These are phyloP conservation scores for Suillus paluster DNA, from an alignment of 768 basidiomycete species.

Conservation along the genomic window DNA sequence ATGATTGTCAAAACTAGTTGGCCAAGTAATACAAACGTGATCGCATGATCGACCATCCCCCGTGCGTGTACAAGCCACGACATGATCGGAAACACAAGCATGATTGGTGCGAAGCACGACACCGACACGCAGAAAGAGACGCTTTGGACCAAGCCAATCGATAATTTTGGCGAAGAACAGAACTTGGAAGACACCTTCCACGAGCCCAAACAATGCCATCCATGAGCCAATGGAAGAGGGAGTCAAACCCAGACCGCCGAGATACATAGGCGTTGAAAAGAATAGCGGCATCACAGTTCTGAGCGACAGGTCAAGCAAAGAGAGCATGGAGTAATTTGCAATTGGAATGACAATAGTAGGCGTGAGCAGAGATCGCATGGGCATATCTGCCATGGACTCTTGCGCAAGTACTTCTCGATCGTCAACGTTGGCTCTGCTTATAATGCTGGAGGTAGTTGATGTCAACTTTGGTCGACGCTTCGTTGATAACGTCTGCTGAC, in stretches of 20 bases:
- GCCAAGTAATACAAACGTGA: constrained; percentile 51
- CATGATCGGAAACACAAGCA: constrained; percentile 28
- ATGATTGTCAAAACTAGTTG: constrained; percentile 54
- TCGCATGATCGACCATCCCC: constrained; percentile 44
- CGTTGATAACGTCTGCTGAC: background rate
- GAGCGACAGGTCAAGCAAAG: constrained; percentile 30
- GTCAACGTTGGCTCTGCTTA: background rate
- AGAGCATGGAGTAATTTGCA: constrained; percentile 35
- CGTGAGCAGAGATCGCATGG: constrained; percentile 44
- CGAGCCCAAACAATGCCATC: constrained; percentile 26
- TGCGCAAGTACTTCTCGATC: constrained; percentile 14
- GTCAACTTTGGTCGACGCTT: background rate
- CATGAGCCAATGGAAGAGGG: constrained; percentile 31
- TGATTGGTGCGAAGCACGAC: constrained; percentile 21
- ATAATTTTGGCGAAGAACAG: constrained; percentile 28
- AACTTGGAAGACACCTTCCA: constrained; percentile 27
- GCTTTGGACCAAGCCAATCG: constrained; percentile 26
- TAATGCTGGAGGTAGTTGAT: background rate
- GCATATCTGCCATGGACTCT: constrained; percentile 34
- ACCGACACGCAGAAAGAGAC: constrained; percentile 25
- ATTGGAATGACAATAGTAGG: constrained; percentile 27
- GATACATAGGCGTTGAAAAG: constrained; percentile 26
- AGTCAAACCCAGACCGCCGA: constrained; percentile 31
- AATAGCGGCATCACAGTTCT: constrained; percentile 33
- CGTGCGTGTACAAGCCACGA: constrained; percentile 39